Evolutionary conservation across 129 eudicot species (phyloP).

Genomic region (Gnaphalium uliginosum): DNA sequence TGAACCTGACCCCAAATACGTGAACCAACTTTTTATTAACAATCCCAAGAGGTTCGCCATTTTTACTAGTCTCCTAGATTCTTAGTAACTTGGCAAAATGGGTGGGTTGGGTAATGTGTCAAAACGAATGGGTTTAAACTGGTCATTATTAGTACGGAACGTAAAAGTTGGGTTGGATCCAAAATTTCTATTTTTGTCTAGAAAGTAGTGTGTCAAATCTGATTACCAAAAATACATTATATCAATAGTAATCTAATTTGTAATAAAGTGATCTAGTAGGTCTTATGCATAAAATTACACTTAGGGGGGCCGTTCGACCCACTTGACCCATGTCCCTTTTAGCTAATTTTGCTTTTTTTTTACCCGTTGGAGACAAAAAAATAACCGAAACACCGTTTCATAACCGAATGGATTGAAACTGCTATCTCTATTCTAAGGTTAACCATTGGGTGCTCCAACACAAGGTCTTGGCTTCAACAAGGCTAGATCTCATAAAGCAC

Average conservation of each 20-base stretch:
- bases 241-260: not conserved
- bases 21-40: conserved; percentile 45
- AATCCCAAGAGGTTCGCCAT: conserved; percentile 41
- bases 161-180: not conserved
- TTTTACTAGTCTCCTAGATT: not conserved
- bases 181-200: not conserved
- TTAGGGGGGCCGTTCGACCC: not conserved
- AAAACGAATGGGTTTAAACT: not conserved
- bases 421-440: not conserved
- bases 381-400: not conserved
- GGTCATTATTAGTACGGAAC: not conserved
- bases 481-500: conserved; percentile 2
- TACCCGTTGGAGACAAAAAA: conserved; percentile 1
- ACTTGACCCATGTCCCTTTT: not conserved
- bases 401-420: not conserved
- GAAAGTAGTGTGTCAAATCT: not conserved
- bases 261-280: not conserved
- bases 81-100: not conserved
- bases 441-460: conserved; percentile 9
- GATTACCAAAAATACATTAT: not conserved
- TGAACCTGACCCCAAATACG: conserved; percentile 44
- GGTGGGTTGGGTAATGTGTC: not conserved
- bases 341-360: not conserved
- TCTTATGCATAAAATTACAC: not conserved
- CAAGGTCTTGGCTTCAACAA: conserved; percentile 6